Conservation (phyloP, 2,329 filamentous ascomycete genomes). For the Alternaria dauci region DNA sequence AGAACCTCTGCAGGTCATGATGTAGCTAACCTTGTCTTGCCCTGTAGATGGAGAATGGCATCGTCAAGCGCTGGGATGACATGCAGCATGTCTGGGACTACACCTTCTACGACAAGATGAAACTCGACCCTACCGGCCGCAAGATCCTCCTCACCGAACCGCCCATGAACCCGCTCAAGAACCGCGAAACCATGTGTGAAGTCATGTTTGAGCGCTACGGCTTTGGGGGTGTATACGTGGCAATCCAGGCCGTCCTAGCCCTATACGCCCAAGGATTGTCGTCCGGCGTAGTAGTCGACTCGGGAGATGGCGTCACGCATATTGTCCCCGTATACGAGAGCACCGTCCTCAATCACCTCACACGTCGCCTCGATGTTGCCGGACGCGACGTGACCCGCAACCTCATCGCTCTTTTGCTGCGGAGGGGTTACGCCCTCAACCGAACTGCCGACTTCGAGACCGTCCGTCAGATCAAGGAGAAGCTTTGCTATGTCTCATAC, state of each 20-base stretch:
- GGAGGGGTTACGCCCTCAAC: constrained; percentile 95
- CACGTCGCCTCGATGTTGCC: constrained; percentile 90
- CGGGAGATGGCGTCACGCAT: constrained; percentile 96
- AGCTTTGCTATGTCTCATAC: constrained; percentile 99
- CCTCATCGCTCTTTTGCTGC: constrained; percentile 90
- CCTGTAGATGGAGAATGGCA: constrained; percentile 93
- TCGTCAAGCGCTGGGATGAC: constrained; percentile 99
- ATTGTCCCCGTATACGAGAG: constrained; percentile 99
- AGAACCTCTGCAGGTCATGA: neutral
- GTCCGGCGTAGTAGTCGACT: constrained; percentile 96
- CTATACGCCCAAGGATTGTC: constrained; percentile 90
- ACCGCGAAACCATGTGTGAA: constrained; percentile 97
- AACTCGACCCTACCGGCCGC: constrained; percentile 85
- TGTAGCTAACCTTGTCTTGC: constrained; percentile 39
- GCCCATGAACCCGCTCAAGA: constrained; percentile 96
- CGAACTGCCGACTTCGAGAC: constrained; percentile 99
- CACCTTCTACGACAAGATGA: constrained; percentile 97
- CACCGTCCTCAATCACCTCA: constrained; percentile 96
- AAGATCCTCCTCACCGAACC: constrained; percentile 98
- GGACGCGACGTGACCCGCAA: constrained; percentile 98
- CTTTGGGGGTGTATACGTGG: constrained; percentile 97
- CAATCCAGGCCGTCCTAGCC: constrained; percentile 95
- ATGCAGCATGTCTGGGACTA: constrained; percentile 99
- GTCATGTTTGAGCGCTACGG: constrained; percentile 99
- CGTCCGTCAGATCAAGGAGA: constrained; percentile 98